phyloP scores from a whole-genome alignment of 2,329 filamentous ascomycete species.

The Thelonectria rubi region DNA sequence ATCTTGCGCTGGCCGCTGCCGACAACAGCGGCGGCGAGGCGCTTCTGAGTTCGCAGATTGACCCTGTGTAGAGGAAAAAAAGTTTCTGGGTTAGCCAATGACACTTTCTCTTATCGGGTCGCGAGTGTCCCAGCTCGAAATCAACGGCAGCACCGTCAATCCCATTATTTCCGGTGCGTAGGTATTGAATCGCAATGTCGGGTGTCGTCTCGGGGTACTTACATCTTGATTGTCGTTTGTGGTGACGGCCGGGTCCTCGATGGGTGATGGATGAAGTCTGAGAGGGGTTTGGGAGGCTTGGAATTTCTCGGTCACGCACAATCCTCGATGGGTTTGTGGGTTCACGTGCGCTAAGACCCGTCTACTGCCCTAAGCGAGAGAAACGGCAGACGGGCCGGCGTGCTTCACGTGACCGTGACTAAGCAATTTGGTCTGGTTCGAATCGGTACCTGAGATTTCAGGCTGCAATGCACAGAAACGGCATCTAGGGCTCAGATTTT shows the following conservation, averaged over 20 bases:
- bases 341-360: conserved; percentile 50
- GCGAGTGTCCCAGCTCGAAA: conserved; percentile 18
- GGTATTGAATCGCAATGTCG: conserved; percentile 25
- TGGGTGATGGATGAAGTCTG: conserved; percentile 50
- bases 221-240: conserved; percentile 57
- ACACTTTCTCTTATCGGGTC: conserved; percentile 24
- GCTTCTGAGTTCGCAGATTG: conserved; percentile 99
- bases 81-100: conserved; percentile 43
- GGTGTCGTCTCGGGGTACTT: conserved; percentile 45
- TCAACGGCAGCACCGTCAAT: conserved; percentile 32
- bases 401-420: conserved; percentile 37
- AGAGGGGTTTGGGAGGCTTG: conserved; percentile 52
- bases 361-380: conserved; percentile 52
- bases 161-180: conserved; percentile 18
- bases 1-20: conserved; percentile 99
- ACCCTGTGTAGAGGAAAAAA: conserved; percentile 70
- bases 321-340: conserved; percentile 53
- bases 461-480: too few species aligned
- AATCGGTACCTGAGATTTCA: too few species aligned
- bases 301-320: conserved; percentile 53
- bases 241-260: conserved; percentile 54
- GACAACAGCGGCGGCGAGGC: conserved; percentile 97
- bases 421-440: not conserved
- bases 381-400: conserved; percentile 38
- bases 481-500: not conserved